Conservation (phyloP, 1,284 basidiomycete genomes). For the Fomitopsis betulina region DNA sequence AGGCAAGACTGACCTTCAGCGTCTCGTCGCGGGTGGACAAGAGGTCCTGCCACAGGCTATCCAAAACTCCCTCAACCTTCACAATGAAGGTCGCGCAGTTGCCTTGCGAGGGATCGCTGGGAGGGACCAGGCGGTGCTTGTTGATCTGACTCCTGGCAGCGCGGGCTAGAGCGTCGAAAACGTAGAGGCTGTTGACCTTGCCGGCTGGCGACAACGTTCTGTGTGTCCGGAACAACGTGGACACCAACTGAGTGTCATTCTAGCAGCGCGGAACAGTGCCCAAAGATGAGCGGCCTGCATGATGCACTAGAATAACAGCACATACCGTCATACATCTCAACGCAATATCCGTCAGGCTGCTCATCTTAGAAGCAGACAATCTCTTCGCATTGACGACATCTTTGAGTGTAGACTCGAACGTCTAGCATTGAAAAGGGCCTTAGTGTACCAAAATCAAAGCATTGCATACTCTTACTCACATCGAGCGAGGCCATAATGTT, state of each 20-base stretch:
- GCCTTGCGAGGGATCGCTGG: constrained; percentile 52
- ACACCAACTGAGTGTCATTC: constrained; percentile 83
- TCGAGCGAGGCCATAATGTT: constrained; percentile 14
- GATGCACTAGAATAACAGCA: constrained; percentile 8
- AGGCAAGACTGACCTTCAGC: constrained; percentile 70
- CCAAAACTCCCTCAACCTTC: constrained; percentile 84
- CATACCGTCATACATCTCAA: constrained; percentile 71
- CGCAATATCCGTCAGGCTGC: constrained; percentile 66
- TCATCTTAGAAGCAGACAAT: constrained; percentile 82
- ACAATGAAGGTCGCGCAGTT: constrained; percentile 78
- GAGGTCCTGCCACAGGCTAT: constrained; percentile 82
- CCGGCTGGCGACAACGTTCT: constrained; percentile 59
- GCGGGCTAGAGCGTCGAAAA: constrained; percentile 85
- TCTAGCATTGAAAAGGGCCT: constrained; percentile 37
- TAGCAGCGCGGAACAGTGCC: constrained; percentile 27
- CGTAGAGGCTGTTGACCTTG: constrained; percentile 84
- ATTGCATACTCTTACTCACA: constrained; percentile 5
- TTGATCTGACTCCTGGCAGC: constrained; percentile 68
- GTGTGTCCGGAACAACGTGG: constrained; percentile 81
- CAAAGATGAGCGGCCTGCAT: background rate
- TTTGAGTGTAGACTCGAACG: constrained; percentile 75
- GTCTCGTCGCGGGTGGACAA: constrained; percentile 56
- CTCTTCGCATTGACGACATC: constrained; percentile 78
- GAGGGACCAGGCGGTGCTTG: constrained; percentile 53
- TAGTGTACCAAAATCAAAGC: background rate